Conservation (phyloP, 768 basidiomycete genomes). For the Hemileccinum rubropunctum region DNA sequence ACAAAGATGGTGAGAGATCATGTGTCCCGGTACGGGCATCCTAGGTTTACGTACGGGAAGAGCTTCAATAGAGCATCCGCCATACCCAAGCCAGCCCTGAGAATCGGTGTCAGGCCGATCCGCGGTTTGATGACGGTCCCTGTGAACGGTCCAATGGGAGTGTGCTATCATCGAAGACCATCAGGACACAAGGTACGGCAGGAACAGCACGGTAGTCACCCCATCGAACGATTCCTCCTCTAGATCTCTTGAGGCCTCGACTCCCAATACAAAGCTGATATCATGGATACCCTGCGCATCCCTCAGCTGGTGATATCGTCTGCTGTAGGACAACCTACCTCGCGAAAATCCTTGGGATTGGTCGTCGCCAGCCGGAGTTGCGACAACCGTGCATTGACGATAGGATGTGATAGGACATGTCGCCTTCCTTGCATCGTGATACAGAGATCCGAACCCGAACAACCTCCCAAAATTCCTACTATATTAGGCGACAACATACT, state of each 20-base stretch:
- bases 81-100: slow-evolving; percentile 94
- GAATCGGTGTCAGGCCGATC: slow-evolving; percentile 86
- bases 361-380: slow-evolving; percentile 63
- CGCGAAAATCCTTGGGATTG: slow-evolving; percentile 72
- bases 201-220: slow-evolving; percentile 36
- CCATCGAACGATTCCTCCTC: slow-evolving; percentile 62
- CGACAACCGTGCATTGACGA: slow-evolving; percentile 72
- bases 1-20: background rate
- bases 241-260: slow-evolving; percentile 74
- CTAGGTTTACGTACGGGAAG: slow-evolving; percentile 63
- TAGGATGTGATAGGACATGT: slow-evolving; percentile 63
- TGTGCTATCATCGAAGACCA: slow-evolving; percentile 44
- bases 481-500: background rate
- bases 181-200: background rate
- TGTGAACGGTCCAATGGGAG: slow-evolving; percentile 77
- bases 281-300: slow-evolving; percentile 60
- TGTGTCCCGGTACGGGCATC: background rate
- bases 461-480: background rate
- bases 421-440: slow-evolving; percentile 35
- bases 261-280: slow-evolving; percentile 75
- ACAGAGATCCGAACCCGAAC: background rate
- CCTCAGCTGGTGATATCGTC: slow-evolving; percentile 3
- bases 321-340: slow-evolving; percentile 42
- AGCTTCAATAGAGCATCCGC: slow-evolving; percentile 80
- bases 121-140: slow-evolving; percentile 73